These are phyloP conservation scores for Podospora pseudoanserina DNA, from an alignment of 495 filamentous ascomycete genomes.

Conservation along the genomic window DNA sequence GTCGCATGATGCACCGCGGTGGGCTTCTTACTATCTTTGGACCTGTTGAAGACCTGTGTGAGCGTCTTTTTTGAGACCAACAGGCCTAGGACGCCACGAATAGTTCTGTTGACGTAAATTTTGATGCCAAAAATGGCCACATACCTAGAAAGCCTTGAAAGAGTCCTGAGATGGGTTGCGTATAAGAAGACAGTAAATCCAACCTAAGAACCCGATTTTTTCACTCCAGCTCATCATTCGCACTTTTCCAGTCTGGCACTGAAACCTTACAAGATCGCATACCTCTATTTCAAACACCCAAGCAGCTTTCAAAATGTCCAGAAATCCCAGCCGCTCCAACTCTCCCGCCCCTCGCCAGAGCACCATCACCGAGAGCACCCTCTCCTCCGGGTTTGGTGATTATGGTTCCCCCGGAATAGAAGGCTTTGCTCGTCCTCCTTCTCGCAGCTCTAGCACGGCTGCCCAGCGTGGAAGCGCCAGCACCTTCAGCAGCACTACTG, in stretches of 20 bases:
- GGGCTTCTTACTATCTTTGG: background rate
- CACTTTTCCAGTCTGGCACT: background rate
- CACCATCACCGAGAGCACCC: background rate
- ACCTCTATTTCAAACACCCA: background rate
- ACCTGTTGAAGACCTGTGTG: background rate
- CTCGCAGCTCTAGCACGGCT: no score
- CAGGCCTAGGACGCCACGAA: background rate
- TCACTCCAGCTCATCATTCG: background rate
- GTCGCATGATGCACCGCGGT: background rate
- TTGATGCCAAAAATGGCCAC: background rate
- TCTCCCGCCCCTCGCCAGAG: background rate
- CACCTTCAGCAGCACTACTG: no score
- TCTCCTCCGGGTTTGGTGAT: background rate
- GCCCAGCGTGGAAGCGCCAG: no score
- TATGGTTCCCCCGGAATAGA: background rate
- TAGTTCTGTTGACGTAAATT: background rate
- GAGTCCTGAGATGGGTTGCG: background rate
- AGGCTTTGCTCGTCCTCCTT: background rate
- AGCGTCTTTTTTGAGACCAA: background rate
- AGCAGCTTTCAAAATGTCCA: background rate
- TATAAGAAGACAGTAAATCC: background rate
- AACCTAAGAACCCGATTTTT: background rate
- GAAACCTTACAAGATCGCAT: background rate
- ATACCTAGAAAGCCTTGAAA: background rate
- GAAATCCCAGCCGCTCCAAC: background rate